Base-by-base conservation (phyloP, 2,329 filamentous ascomycete genomes). In the Salinomyces thailandicus region DNA sequence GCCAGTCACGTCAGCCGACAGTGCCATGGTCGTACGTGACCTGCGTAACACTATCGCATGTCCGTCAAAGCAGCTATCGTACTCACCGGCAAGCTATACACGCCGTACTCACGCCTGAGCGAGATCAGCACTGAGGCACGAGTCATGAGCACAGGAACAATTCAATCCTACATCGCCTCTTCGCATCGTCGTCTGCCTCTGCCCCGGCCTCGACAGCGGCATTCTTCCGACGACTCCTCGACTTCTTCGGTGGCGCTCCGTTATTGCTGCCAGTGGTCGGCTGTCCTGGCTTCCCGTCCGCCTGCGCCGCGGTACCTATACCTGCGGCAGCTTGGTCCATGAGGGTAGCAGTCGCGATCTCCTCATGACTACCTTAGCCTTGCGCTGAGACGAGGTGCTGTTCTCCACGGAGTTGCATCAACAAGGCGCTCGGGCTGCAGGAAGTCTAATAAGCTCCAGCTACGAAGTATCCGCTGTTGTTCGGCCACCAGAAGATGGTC, bases 51-150 rank as follows among this genome's bases (percentile, higher is more conserved):
- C 20, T n/a, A 7, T 24, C 20, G 20, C n/a, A 24, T n/a, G 20
- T n/a, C 20, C 7, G n/a, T n/a, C 7, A 7, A 24, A n/a, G 20
- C 7, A 7, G 7, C 7, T n/a, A 30, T 16, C 14, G 6, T 13
- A 43, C 45, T 18, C 36, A 48, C 44, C 48, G 46, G 39, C 48
- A 52, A 22, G 51, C 51, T 14, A 54, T 44, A 42, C 51, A 55
- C 13, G 52, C 52, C 4, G 53, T 55, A 40, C 53, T 56, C 27
- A 57, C 54, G 18, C 41, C 41, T 43, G 28, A 15, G 16, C 12
- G 14, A 13, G 6, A 22, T 38, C 14, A 39, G 33, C 26, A 31
- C 37, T 27, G 20, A 7, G 20, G 20, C 20, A 24, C 20, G 7
- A 24, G 7, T 24, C 20, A 24, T 24, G 20, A 7, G 7, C 20